A percentile compares a stretch with the other conserved stretches of the same genome.
phyloP scores from a whole-genome alignment of 331 rosid species.

The Cydonia oblonga region DNA sequence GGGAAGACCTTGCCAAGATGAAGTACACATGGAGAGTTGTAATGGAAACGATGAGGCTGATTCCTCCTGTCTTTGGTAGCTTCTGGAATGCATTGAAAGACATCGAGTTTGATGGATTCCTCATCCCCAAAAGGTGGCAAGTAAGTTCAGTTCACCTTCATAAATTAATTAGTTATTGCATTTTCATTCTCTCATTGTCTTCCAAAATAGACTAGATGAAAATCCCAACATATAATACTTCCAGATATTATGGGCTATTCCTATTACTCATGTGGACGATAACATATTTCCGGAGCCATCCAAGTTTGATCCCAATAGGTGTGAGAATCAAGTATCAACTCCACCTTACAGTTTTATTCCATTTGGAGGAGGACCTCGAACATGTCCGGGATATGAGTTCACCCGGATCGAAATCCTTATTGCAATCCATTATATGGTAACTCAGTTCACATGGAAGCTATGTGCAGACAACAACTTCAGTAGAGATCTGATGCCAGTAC shows the following conservation, averaged over 20 bases:
- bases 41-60: conserved; percentile 43
- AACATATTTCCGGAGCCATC: conserved; percentile 43
- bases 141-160: conserved; percentile 21
- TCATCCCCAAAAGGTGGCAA: conserved; percentile 76
- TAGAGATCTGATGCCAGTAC: conserved; percentile 43
- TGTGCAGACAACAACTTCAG: conserved; percentile 32
- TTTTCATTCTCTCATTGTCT: not conserved
- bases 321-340: conserved; percentile 30
- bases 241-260: conserved; percentile 45
- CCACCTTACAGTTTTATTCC: conserved; percentile 47
- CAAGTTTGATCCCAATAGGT: conserved; percentile 54
- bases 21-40: conserved; percentile 69
- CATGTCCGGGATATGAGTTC: conserved; percentile 59
- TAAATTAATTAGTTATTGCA: too few species aligned
- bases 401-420: conserved; percentile 42
- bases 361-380: conserved; percentile 47
- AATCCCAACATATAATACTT: not conserved
- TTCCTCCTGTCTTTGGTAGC: conserved; percentile 54
- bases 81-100: conserved; percentile 44
- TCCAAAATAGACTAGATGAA: not conserved
- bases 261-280: conserved; percentile 47
- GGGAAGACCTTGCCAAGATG: conserved; percentile 68
- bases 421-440: conserved; percentile 44
- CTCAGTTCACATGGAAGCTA: conserved; percentile 51
- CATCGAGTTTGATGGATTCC: conserved; percentile 41